These are phyloP conservation scores for Sarocladiaceae sp. DNA, from an alignment of 2,329 filamentous ascomycete species.

Conservation along the genomic window DNA sequence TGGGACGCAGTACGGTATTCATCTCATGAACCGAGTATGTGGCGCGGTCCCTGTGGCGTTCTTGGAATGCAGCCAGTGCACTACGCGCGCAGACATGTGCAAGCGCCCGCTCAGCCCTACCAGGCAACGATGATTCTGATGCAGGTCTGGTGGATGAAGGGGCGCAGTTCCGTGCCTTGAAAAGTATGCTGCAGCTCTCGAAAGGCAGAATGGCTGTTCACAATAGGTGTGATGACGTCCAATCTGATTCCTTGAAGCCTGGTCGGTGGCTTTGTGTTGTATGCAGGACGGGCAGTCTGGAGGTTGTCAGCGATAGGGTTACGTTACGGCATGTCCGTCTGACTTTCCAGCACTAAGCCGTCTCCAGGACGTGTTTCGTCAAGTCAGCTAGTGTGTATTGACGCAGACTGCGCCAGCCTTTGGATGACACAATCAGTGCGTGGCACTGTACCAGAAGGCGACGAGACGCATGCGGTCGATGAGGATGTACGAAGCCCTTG, in stretches of 20 bases:
- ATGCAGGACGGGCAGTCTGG: background rate
- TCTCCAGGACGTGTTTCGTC: too few relatives aligned
- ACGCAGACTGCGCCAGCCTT: too few relatives aligned
- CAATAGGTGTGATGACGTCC: too few relatives aligned
- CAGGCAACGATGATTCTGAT: background rate
- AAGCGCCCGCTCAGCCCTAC: slow-evolving; percentile 8
- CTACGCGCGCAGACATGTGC: background rate
- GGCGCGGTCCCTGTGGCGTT: background rate
- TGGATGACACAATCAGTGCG: too few relatives aligned
- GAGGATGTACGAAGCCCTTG: too few relatives aligned
- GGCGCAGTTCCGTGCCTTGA: too few relatives aligned
- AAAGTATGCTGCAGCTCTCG: too few relatives aligned
- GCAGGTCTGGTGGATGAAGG: background rate
- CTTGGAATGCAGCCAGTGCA: background rate
- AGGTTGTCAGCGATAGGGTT: background rate
- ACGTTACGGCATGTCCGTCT: slow-evolving; percentile 4
- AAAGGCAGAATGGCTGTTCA: too few relatives aligned
- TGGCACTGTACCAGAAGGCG: too few relatives aligned
- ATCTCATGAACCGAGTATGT: background rate
- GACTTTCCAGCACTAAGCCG: background rate
- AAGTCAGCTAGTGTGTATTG: too few relatives aligned
- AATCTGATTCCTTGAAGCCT: background rate
- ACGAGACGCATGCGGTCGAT: too few relatives aligned
- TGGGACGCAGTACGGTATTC: too few relatives aligned
- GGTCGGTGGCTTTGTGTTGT: background rate